A percentile compares a stretch with the other conserved stretches of the same genome.
phyloP scores from a whole-genome alignment of 139 green algal species.

The Asterochloris sp. region DNA sequence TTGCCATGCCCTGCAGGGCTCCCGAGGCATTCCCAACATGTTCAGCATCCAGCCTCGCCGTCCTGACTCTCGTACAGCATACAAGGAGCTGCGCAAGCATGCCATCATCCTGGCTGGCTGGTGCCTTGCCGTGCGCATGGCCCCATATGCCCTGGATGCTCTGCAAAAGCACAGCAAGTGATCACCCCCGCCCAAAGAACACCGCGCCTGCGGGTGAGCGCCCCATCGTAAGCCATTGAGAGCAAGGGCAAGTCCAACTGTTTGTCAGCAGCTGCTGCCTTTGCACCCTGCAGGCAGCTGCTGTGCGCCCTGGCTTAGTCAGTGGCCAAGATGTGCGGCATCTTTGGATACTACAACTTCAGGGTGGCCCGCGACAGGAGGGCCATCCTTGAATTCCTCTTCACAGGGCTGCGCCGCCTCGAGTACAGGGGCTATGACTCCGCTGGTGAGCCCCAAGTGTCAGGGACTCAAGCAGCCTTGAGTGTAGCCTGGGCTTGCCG shows the following conservation, averaged over 20 bases:
- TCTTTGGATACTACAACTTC: conserved; percentile 96
- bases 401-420: conserved; percentile 86
- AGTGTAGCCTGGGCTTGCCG: not conserved
- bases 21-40: not conserved
- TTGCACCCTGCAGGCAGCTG: not conserved
- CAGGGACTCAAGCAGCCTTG: not conserved
- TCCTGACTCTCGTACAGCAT: conserved; percentile 44
- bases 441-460: conserved; percentile 43
- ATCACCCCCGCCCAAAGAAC: not conserved
- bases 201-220: not conserved
- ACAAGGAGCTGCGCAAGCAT: conserved; percentile 51
- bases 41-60: conserved; percentile 24
- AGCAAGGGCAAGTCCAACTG: no score
- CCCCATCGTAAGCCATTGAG: no score
- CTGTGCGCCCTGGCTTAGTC: not conserved
- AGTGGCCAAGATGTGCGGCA: conserved; percentile 81
- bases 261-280: no score
- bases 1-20: no score
- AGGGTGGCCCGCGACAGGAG: conserved; percentile 48
- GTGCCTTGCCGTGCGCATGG: conserved; percentile 32
- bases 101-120: conserved; percentile 50
- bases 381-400: conserved; percentile 81
- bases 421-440: conserved; percentile 99
- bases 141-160: conserved; percentile 61
- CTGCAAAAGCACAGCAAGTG: conserved; percentile 18